Evolutionary conservation across 2,329 filamentous ascomycete genomes (phyloP), one percentile per base, ranked within the genome.

Genomic region (Calonectria fujianensis): DNA sequence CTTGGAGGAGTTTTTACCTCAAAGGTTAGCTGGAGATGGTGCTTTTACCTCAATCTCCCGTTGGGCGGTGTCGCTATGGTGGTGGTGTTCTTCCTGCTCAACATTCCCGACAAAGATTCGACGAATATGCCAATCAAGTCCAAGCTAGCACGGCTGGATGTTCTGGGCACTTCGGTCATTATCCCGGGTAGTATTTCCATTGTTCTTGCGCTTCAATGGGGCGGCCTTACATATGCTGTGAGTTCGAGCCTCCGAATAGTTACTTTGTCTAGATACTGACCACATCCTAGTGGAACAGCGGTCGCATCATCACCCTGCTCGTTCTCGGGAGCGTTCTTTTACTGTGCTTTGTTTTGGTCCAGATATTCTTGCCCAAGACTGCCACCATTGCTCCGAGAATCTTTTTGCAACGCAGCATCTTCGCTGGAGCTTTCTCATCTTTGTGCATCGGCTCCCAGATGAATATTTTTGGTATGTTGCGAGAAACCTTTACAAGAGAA

Each of bases 141-240:
- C 59, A 88, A 89, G 67, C 75, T 90, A 61, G 84, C 85, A 75
- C 87, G 88, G 1, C 82, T 91, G 37, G 90, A 92, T 74, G 87
- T 89, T 0, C 79, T 90, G 7, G 91, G 91, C 27, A 91, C 89
- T 20, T 72, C 88, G 3, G 85, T 90, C 76, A 89, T 93, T 74
- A 81, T 92, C 5, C 90, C 91, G 0, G 87, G 86, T 6, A 84
- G 85, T 10, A 80, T 88, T 50, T 89, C 86, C 72, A 81, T 89
- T 3, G 73, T 89, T 0, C 78, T 90, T 14, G 88, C 88, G 10
- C 81, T 90, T 24, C 86, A 89, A 69, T 90, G 87, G 87, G 86
- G 86, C 51, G 86, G 85, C 10, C 79, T 79, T 24, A 82, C 81
- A 39, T 84, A 86, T 69, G 32, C 68, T 14, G 81, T 82, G 63